These are phyloP conservation scores for Spizellomyces sp. DNA, from an alignment of 192 early-diverging fungal genomes.

Conservation along the genomic window DNA sequence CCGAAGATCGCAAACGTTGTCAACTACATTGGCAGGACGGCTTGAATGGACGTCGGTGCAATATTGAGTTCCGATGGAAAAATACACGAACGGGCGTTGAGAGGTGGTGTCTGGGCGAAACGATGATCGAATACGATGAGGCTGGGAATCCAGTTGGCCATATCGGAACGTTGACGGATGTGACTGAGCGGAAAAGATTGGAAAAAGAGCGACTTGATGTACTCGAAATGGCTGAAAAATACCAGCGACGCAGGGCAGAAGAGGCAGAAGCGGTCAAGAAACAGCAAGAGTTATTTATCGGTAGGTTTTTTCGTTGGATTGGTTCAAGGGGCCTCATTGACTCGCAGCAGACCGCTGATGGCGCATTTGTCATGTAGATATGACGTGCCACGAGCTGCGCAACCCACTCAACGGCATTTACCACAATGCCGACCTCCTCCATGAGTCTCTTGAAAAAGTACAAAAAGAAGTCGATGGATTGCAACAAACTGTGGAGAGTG, in stretches of 20 bases:
- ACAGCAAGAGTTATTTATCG: constrained; percentile 46
- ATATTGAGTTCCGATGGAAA: constrained; percentile 2
- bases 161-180: constrained; percentile 34
- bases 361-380: constrained; percentile 1
- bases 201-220: constrained; percentile 29
- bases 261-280: constrained; percentile 35
- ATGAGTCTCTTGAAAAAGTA: constrained; percentile 29
- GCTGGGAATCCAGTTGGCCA: constrained; percentile 5
- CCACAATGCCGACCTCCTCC: constrained; percentile 36
- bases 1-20: too few species aligned
- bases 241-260: constrained; percentile 38
- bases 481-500: neutral
- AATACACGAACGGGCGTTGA: constrained; percentile 1
- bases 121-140: constrained; percentile 25
- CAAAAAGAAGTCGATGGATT: constrained; percentile 6
- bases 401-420: constrained; percentile 48
- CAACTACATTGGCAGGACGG: neutral
- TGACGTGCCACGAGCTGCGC: constrained; percentile 45
- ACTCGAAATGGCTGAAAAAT: constrained; percentile 33
- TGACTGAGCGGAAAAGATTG: constrained; percentile 32
- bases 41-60: neutral
- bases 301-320: too few species aligned
- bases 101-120: constrained; percentile 2
- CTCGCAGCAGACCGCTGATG: too few species aligned
- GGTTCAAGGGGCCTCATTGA: too few species aligned